Evolutionary conservation across 2,329 filamentous ascomycete species (phyloP).

Genomic region (Chaetomiaceae sp.): DNA sequence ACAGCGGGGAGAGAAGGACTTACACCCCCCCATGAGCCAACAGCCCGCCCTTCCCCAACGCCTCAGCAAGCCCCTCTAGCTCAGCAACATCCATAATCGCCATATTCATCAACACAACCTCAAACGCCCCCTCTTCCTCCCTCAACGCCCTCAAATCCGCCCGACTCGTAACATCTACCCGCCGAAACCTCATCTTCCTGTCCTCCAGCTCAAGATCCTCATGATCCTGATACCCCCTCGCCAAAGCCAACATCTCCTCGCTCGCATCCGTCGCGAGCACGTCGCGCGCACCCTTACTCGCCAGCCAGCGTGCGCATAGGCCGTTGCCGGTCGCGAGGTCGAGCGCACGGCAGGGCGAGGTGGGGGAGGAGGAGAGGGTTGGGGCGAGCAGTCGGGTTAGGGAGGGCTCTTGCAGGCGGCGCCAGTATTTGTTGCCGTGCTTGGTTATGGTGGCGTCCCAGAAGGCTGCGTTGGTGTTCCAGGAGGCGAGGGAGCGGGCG

Average conservation of each 20-base stretch:
- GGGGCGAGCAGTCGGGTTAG: slow-evolving; percentile 34
- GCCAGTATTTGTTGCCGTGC: slow-evolving; percentile 43
- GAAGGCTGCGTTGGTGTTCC: slow-evolving; percentile 38
- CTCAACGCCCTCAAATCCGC: slow-evolving; percentile 31
- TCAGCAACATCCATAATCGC: slow-evolving; percentile 45
- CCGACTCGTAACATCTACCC: slow-evolving; percentile 37
- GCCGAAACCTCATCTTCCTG: slow-evolving; percentile 29
- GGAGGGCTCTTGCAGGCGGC: slow-evolving; percentile 37
- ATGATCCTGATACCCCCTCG: slow-evolving; percentile 22
- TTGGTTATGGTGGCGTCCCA: slow-evolving; percentile 40
- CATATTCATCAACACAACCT: slow-evolving; percentile 45
- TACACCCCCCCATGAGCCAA: slow-evolving; percentile 39
- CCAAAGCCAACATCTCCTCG: slow-evolving; percentile 36
- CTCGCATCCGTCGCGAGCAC: slow-evolving; percentile 44
- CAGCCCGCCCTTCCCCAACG: slow-evolving; percentile 35
- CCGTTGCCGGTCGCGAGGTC: slow-evolving; percentile 49
- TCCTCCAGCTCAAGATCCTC: slow-evolving; percentile 1
- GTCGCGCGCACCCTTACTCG: slow-evolving; percentile 28
- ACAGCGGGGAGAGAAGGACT: slow-evolving; percentile 22
- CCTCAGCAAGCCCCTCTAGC: slow-evolving; percentile 38
- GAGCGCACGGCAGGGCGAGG: slow-evolving; percentile 37
- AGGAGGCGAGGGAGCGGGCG: slow-evolving; percentile 29
- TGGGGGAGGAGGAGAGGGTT: slow-evolving; percentile 12
- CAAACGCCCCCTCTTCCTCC: slow-evolving; percentile 30
- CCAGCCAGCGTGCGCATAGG: slow-evolving; percentile 42